phyloP scores from a whole-genome alignment of 148 eudicot species.

The Amaranthus cruentus region DNA sequence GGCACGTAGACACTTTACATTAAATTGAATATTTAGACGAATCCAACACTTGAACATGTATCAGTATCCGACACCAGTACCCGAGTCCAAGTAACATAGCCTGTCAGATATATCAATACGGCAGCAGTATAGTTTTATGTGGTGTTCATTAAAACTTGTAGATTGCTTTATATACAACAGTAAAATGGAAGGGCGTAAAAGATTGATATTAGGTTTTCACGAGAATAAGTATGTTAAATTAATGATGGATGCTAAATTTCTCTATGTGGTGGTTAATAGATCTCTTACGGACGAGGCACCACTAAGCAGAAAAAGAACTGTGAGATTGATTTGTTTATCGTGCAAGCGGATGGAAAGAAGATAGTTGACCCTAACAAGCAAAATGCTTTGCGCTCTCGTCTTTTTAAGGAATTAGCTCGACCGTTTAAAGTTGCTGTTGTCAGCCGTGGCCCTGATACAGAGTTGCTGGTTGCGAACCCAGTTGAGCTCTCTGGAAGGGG shows the following conservation, averaged over 20 bases:
- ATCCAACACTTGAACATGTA: too few relatives aligned
- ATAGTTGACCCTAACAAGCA: slow-evolving; percentile 48
- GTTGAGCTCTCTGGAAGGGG: slow-evolving; percentile 64
- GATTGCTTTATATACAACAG: neutral
- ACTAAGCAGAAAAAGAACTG: slow-evolving; percentile 33
- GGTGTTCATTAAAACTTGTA: neutral
- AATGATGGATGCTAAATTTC: neutral
- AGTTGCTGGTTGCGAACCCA: slow-evolving; percentile 57
- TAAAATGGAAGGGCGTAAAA: neutral
- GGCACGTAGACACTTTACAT: too few relatives aligned
- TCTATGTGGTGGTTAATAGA: slow-evolving; percentile 27
- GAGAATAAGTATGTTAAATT: neutral
- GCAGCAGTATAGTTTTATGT: neutral
- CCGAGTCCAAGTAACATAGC: neutral
- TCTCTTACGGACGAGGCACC: slow-evolving; percentile 51
- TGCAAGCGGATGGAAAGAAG: slow-evolving; percentile 62
- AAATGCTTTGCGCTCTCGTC: slow-evolving; percentile 42
- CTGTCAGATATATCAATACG: neutral
- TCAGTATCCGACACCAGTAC: too few relatives aligned
- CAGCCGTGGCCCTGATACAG: slow-evolving; percentile 64
- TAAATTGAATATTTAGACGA: too few relatives aligned
- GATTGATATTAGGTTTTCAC: neutral
- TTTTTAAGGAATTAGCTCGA: slow-evolving; percentile 38
- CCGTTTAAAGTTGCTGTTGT: slow-evolving; percentile 53
- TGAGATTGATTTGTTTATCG: slow-evolving; percentile 51